These are phyloP conservation scores for Ogataea degrootiae DNA, from an alignment of 805 yeast species.

Conservation along the genomic window DNA sequence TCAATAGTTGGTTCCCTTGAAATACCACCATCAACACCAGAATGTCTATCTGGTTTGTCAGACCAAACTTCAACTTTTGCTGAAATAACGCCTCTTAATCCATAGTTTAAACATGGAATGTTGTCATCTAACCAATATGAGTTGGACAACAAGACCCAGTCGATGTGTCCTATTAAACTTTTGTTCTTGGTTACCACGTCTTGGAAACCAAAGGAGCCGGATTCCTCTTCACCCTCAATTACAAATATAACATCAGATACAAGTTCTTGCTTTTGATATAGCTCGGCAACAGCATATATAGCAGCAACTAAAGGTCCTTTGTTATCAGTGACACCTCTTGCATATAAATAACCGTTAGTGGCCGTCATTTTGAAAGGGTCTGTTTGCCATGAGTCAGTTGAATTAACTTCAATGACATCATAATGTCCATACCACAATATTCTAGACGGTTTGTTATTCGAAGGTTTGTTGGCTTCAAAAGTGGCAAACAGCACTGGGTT, in stretches of 20 bases:
- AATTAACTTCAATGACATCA: slow-evolving; percentile 82
- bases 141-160: slow-evolving; percentile 86
- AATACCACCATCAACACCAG: slow-evolving; percentile 96
- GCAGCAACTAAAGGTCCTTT: slow-evolving; percentile 92
- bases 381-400: slow-evolving; percentile 57
- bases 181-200: slow-evolving; percentile 52
- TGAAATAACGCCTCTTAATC: slow-evolving; percentile 86
- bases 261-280: slow-evolving; percentile 46
- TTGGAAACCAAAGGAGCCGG: slow-evolving; percentile 84
- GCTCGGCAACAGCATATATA: slow-evolving; percentile 77
- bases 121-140: slow-evolving; percentile 91
- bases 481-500: slow-evolving; percentile 83
- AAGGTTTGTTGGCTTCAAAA: slow-evolving; percentile 45
- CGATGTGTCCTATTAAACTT: slow-evolving; percentile 62
- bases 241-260: slow-evolving; percentile 73
- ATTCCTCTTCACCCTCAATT: slow-evolving; percentile 94
- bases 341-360: slow-evolving; percentile 79
- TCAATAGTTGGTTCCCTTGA: slow-evolving; percentile 87
- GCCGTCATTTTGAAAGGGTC: slow-evolving; percentile 77
- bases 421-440: slow-evolving; percentile 93
- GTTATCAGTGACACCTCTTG: slow-evolving; percentile 91
- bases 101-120: slow-evolving; percentile 90
- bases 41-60: slow-evolving; percentile 83
- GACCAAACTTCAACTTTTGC: slow-evolving; percentile 66
- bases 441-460: slow-evolving; percentile 30